phyloP scores from a whole-genome alignment of 495 filamentous ascomycete species.

The Viridothelium virens region DNA sequence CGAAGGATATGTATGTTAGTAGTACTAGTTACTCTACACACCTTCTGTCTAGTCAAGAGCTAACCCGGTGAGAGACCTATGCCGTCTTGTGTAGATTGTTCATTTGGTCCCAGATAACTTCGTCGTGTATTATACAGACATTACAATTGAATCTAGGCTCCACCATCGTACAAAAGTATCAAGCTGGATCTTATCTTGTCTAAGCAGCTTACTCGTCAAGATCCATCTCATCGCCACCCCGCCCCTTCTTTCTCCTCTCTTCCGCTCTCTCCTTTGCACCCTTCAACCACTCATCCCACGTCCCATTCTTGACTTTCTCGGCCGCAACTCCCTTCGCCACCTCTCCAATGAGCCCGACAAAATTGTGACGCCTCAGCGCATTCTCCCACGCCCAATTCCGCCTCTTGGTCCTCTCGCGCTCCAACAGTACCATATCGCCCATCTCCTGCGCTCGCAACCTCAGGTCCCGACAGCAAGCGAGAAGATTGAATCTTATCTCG shows the following conservation, averaged over 20 bases:
- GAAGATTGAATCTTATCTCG: constrained; percentile 91
- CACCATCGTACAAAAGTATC: not conserved
- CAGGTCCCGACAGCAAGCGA: constrained; percentile 83
- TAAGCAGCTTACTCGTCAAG: not conserved
- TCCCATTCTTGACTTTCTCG: constrained; percentile 56
- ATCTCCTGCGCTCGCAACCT: constrained; percentile 66
- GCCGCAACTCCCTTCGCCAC: constrained; percentile 75
- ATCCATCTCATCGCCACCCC: constrained; percentile 30
- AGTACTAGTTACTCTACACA: not conserved
- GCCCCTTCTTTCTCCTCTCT: constrained; percentile 42
- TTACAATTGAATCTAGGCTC: not conserved
- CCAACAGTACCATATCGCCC: constrained; percentile 70
- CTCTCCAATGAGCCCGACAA: constrained; percentile 92
- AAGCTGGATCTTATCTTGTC: not conserved
- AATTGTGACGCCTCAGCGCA: constrained; percentile 84
- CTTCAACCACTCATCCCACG: constrained; percentile 74
- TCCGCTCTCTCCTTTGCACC: constrained; percentile 59
- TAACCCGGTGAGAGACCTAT: not conserved
- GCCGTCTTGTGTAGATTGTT: not conserved
- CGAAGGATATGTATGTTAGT: not conserved
- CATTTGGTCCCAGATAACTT: not conserved
- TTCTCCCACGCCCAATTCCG: constrained; percentile 93
- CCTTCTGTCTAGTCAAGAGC: not conserved
- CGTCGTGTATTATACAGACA: no score
- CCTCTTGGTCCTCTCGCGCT: constrained; percentile 76